Evolutionary conservation across 768 basidiomycete genomes (phyloP).

Genomic region (Tulasnella sp.): DNA sequence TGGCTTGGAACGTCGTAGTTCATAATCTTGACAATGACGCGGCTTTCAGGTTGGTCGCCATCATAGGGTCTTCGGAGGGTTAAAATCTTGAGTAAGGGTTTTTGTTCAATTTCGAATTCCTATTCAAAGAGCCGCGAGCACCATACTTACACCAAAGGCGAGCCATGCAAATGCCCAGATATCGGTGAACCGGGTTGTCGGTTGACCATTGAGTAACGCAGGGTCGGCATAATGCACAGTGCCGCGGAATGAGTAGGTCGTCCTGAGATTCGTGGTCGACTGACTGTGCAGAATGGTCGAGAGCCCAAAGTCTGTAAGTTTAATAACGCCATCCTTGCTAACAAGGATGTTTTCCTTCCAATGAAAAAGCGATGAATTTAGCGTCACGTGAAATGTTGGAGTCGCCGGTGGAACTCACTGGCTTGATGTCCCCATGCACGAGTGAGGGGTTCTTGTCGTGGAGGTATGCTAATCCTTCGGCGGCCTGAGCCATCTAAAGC

Average conservation of each 20-base stretch:
- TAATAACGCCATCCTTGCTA: neutral
- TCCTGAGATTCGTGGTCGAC: neutral
- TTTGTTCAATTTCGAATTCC: neutral
- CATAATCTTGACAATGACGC: neutral
- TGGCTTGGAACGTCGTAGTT: neutral
- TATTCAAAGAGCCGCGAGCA: too few relatives aligned
- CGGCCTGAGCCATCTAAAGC: neutral
- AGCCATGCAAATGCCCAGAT: neutral
- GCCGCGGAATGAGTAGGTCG: neutral
- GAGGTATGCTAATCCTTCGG: neutral
- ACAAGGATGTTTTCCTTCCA: neutral
- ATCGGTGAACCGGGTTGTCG: neutral
- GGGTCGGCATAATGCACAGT: neutral
- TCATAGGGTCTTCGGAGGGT: neutral
- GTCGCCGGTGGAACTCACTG: neutral
- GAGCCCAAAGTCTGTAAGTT: neutral
- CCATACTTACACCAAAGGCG: neutral
- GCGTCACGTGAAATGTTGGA: neutral
- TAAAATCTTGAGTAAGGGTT: neutral
- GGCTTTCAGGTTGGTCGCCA: neutral
- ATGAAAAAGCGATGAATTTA: neutral
- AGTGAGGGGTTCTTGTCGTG: neutral
- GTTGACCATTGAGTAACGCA: neutral
- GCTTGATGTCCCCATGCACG: neutral
- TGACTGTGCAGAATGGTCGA: neutral